Base-by-base conservation (phyloP, 179 eudicot genomes). In the Actinidia polygama region DNA sequence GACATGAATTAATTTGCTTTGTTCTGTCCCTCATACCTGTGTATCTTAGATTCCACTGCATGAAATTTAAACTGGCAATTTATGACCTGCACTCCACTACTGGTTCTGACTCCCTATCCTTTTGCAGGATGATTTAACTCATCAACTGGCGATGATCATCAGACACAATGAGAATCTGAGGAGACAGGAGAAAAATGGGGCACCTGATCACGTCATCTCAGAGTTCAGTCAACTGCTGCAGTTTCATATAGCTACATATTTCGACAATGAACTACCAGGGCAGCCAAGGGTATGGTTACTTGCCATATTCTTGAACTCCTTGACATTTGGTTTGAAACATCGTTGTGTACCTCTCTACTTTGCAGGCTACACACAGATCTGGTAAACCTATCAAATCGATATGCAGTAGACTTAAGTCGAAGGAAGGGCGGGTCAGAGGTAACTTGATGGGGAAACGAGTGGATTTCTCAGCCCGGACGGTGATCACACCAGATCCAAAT, bases 391-490 rank as follows among this genome's bases (percentile, higher is more conserved):
- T 95, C 79, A 97, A 97, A 76, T 97, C 99, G 10, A 95, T 97
- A 77, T 97, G 99, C 84, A 95, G 97, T 81, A 90, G 99, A 86
- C 91, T 97, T 40, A 97, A 97, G 90, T 96, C 99, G 55, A 97
- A 97, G 90, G 99, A 97, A 85, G 99, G 99, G 78, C 91, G 98
- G 54, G 93, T 97, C 62, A 90, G 99, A 84, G 99, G 99, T 72
- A 97, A 97, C 79, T 85, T 97, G 88, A 95, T 97, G 99, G 99
- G 99, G 4, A 97, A 97, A 76, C 95, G 99, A 80, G 99, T 97
- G n/a, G 99, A 97, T 84, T 97, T 97, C 82, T 95, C 99, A 18
- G 99, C 99, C 6, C 97, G 99, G 83, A 97, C 99, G 12, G 99
- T 97, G 80, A 95, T 97, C 80, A 97, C 99, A 24, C 99, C 99